These are phyloP conservation scores for Paramyrothecium roridum DNA, from an alignment of 2,329 filamentous ascomycete species.

Conservation along the genomic window DNA sequence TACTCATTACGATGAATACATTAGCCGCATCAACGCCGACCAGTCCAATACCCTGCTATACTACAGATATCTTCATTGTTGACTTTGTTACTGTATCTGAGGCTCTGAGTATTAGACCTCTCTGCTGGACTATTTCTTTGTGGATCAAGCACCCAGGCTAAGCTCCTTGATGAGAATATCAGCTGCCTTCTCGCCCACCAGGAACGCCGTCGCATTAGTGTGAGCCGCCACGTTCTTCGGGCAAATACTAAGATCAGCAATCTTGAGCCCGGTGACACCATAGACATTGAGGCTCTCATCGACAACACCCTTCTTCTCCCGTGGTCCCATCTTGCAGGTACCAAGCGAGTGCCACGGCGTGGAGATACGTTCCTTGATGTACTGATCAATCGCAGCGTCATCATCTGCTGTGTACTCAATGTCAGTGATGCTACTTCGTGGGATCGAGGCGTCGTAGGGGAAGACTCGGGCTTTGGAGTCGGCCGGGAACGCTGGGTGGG, in stretches of 20 bases:
- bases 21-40: too few species aligned
- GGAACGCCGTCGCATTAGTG: conserved; percentile 49
- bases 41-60: too few species aligned
- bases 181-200: conserved; percentile 46
- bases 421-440: background rate
- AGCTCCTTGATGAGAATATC: conserved; percentile 11
- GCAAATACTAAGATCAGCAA: conserved; percentile 48
- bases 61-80: too few species aligned
- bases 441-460: background rate
- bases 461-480: background rate
- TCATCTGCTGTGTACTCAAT: conserved; percentile 10
- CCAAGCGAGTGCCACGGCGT: conserved; percentile 54
- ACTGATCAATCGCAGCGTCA: background rate
- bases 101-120: too few species aligned
- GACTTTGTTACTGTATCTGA: too few species aligned
- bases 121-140: too few species aligned
- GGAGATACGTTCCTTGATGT: background rate
- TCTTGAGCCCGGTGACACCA: conserved; percentile 45
- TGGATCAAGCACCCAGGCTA: background rate
- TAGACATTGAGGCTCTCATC: conserved; percentile 46
- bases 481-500: background rate
- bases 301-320: conserved; percentile 42
- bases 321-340: conserved; percentile 48
- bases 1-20: too few species aligned
- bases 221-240: conserved; percentile 41